A percentile compares a stretch with the other conserved stretches of the same genome.
phyloP scores from a whole-genome alignment of 805 yeast species.

The Candida pseudoglaebosa region DNA sequence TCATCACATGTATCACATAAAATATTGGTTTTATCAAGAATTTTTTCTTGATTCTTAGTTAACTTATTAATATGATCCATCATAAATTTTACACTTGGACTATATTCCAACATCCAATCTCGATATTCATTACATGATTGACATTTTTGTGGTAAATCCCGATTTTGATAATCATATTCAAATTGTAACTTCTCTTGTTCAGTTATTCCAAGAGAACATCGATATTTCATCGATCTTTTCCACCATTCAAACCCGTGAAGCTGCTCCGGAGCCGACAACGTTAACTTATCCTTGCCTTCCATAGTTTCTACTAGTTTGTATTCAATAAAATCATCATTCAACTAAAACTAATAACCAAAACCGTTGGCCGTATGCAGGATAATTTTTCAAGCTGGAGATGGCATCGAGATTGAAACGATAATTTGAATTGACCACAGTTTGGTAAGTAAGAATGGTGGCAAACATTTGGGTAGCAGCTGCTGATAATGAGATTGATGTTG shows the following conservation, averaged over 20 bases:
- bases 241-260: constrained; percentile 71
- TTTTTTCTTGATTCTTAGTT: constrained; percentile 37
- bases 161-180: constrained; percentile 51
- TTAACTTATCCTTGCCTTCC: constrained; percentile 6
- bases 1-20: constrained; percentile 83
- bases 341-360: no score
- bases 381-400: no score
- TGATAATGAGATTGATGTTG: constrained; percentile 64
- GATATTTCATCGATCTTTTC: constrained; percentile 67
- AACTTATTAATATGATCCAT: constrained; percentile 72
- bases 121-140: constrained; percentile 65
- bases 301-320: no score
- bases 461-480: constrained; percentile 97
- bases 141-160: constrained; percentile 52
- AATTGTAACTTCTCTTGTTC: constrained; percentile 50
- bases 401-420: background rate
- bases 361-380: no score
- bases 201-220: constrained; percentile 64
- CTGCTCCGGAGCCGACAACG: constrained; percentile 27
- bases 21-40: constrained; percentile 47
- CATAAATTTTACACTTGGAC: constrained; percentile 88
- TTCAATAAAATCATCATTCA: no score
- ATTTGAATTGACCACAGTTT: background rate
- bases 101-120: constrained; percentile 74
- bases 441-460: constrained; percentile 26